These are phyloP conservation scores for Fomitopsis schrenkii DNA, from an alignment of 1,284 basidiomycete genomes.

Conservation along the genomic window DNA sequence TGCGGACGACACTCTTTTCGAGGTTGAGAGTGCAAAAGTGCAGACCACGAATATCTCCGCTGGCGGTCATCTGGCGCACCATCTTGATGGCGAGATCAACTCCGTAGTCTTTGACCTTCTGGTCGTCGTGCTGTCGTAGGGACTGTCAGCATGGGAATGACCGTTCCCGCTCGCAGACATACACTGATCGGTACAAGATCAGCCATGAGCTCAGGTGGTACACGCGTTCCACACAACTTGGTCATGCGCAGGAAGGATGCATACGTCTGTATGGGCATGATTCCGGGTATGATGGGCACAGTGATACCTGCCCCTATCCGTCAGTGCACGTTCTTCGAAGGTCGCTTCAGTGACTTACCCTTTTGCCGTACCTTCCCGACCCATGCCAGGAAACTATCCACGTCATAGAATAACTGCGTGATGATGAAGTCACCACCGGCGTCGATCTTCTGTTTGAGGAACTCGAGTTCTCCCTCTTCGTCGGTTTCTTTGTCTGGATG, in stretches of 20 bases:
- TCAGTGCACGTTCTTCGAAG: slow-evolving; percentile 7
- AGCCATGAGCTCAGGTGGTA: slow-evolving; percentile 69
- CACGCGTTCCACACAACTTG: slow-evolving; percentile 81
- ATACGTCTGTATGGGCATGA: slow-evolving; percentile 99
- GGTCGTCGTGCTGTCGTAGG: slow-evolving; percentile 74
- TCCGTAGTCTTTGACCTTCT: slow-evolving; percentile 88
- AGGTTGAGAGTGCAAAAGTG: slow-evolving; percentile 98
- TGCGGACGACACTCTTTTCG: slow-evolving; percentile 91
- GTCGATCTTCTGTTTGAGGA: slow-evolving; percentile 88
- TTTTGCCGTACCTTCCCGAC: slow-evolving; percentile 63
- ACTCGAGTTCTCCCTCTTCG: slow-evolving; percentile 70
- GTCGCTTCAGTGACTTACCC: slow-evolving; percentile 44
- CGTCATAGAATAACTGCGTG: slow-evolving; percentile 97
- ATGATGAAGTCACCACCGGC: slow-evolving; percentile 96
- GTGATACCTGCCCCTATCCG: slow-evolving; percentile 63
- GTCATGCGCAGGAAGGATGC: slow-evolving; percentile 89
- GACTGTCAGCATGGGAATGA: neutral
- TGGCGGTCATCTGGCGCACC: slow-evolving; percentile 53
- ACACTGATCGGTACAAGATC: slow-evolving; percentile 81
- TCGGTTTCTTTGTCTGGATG: slow-evolving; percentile 67
- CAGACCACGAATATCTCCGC: slow-evolving; percentile 73
- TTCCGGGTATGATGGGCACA: slow-evolving; percentile 90
- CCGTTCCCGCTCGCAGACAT: slow-evolving; percentile 23
- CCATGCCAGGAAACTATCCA: slow-evolving; percentile 83
- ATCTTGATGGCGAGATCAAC: slow-evolving; percentile 76